Conservation (phyloP, 495 filamentous ascomycete species). For the Neurospora sp. region DNA sequence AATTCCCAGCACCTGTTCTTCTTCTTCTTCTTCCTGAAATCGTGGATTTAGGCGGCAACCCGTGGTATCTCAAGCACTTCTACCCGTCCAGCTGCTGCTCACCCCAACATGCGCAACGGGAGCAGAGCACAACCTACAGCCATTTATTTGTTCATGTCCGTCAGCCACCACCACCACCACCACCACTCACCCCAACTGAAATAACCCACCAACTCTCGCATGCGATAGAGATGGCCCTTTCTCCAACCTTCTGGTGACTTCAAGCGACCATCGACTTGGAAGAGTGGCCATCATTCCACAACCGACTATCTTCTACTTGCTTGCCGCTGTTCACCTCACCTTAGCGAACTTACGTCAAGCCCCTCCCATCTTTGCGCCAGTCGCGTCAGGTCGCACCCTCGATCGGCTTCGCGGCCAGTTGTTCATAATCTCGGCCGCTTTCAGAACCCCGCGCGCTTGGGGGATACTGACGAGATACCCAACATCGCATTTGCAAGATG, state of each 20-base stretch:
- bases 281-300: not conserved
- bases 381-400: not conserved
- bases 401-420: not conserved
- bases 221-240: not conserved
- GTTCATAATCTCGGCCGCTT: not conserved
- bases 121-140: not conserved
- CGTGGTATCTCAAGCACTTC: not conserved
- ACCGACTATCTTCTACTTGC: not conserved
- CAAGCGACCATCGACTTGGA: not conserved
- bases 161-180: not conserved
- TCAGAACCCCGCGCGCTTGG: not conserved
- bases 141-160: not conserved
- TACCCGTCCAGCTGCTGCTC: not conserved
- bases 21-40: not conserved
- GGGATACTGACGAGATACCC: not conserved
- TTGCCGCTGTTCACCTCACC: not conserved
- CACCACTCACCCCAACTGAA: not conserved
- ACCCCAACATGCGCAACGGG: not conserved
- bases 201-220: not conserved
- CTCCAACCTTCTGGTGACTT: not conserved
- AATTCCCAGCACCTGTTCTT: not conserved
- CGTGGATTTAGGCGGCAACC: not conserved
- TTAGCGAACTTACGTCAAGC: not conserved
- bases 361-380: not conserved
- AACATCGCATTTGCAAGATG: slow-evolving; percentile 8